Evolutionary conservation across 495 filamentous ascomycete genomes (phyloP), one percentile per base, ranked within the genome.

Genomic region (Xylaria scruposa): DNA sequence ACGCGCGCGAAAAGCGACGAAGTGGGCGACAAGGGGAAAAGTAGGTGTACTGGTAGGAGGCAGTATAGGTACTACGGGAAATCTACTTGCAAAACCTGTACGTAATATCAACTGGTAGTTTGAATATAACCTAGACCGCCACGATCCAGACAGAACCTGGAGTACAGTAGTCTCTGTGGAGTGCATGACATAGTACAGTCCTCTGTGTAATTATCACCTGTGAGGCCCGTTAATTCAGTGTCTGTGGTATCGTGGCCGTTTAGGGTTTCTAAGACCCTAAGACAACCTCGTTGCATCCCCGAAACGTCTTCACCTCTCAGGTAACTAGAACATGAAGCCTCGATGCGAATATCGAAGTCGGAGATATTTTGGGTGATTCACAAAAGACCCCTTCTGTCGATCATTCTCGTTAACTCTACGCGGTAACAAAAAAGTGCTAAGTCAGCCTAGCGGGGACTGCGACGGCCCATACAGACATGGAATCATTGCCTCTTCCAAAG

Each of bases 61-160:
- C 9, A 40, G 47, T 40, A 19, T n/a, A 17, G 4, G 26, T 67
- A 13, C 21, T 49, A 44, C n/a, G 21, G 21, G n/a, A 40, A 19
- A 68, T 68, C 66, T 31, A 17, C 40, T 60, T 26, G 67, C 40
- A 36, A 56, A 69, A 69, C 36, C 54, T 69, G 67, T 69, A 69
- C 67, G 67, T 69, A 69, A 69, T 49, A 69, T 61, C 19, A 69
- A 60, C 67, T 24, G 44, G 65, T 67, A 66, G 63, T 29, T 26
- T n/a, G 62, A 17, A 33, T 17, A 47, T 7, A 40, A 29, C 47
- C 47, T 49, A 56, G 49, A 67, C 49, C 53, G 67, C 67, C 67
- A 68, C 46, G 53, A 47, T 36, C 44, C 24, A 44, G 38, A 44
- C 44, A 36, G 44, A 65, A 49, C 62, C 53, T 68, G 67, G 67